These are phyloP conservation scores for Venturia nashicola DNA, from an alignment of 2,329 filamentous ascomycete genomes.

Conservation along the genomic window DNA sequence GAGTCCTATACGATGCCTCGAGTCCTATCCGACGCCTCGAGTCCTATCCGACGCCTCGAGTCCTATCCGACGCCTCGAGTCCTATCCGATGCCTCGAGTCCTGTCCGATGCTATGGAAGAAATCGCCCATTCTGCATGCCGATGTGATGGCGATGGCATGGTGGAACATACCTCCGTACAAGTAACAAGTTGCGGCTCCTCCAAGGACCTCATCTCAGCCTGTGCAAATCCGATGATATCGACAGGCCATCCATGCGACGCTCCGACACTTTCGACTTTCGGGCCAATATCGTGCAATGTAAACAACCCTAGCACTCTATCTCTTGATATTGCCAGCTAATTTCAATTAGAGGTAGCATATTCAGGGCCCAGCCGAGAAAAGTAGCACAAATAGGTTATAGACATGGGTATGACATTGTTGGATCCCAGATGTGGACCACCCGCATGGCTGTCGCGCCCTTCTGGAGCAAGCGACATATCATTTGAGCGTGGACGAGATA, in stretches of 20 bases:
- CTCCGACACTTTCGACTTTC: not conserved
- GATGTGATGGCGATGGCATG: no score
- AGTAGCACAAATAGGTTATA: not conserved
- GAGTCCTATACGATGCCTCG: no score
- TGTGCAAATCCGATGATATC: not conserved
- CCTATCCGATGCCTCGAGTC: no score
- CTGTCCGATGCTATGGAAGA: no score
- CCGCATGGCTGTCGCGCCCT: not conserved
- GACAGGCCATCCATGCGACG: not conserved
- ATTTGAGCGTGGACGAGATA: conserved; percentile 4
- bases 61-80: no score
- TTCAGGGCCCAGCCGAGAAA: not conserved
- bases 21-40: no score
- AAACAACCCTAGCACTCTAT: conserved; percentile 1
- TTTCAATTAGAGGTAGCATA: not conserved
- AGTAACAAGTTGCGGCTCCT: not conserved
- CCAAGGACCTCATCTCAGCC: not conserved
- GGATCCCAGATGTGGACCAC: not conserved
- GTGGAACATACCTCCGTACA: no score
- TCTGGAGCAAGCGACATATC: not conserved
- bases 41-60: no score
- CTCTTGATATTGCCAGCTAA: conserved; percentile 4
- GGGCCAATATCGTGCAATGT: not conserved
- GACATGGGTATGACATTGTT: not conserved
- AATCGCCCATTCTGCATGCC: no score